Evolutionary conservation across 163 green algal genomes (phyloP).

Genomic region (Chlorella variabilis): DNA sequence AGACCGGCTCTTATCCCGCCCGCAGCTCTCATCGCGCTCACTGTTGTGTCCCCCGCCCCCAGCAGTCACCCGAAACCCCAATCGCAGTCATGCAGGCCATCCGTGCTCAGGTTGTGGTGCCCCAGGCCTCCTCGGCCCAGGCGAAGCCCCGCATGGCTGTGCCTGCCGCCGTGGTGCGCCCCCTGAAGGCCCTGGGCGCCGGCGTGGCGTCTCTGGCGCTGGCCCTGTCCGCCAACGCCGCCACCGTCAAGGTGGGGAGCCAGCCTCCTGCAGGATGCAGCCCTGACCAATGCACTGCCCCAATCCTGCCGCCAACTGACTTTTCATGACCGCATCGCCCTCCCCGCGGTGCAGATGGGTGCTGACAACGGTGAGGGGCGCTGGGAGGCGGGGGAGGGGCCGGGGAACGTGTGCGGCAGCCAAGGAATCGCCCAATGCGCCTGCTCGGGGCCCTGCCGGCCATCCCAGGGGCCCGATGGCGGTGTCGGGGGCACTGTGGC

Average conservation of each 20-base stretch:
- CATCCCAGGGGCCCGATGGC: background rate
- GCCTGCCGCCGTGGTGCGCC: conserved; percentile 14
- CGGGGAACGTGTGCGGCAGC: too few relatives aligned
- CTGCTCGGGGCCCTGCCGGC: background rate
- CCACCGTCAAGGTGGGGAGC: conserved; percentile 23
- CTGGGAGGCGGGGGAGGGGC: background rate
- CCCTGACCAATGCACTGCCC: background rate
- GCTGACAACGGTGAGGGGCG: conserved; percentile 66
- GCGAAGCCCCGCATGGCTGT: conserved; percentile 24
- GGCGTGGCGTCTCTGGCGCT: conserved; percentile 75
- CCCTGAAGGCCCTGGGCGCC: conserved; percentile 64
- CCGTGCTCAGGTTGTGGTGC: conserved; percentile 21
- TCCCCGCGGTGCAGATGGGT: conserved; percentile 75
- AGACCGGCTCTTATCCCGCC: too few relatives aligned
- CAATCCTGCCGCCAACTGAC: conserved; percentile 53
- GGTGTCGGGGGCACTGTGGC: background rate
- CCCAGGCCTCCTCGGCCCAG: conserved; percentile 2
- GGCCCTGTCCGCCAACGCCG: conserved; percentile 71
- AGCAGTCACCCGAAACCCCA: background rate
- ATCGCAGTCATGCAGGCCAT: conserved; percentile 42
- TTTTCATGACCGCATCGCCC: too few relatives aligned
- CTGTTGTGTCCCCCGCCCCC: background rate
- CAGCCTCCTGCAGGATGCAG: background rate
- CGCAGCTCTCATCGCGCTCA: too few relatives aligned
- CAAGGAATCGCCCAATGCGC: background rate